Conservation (phyloP, 768 basidiomycete species). For the Symmetrospora coprosmae region DNA sequence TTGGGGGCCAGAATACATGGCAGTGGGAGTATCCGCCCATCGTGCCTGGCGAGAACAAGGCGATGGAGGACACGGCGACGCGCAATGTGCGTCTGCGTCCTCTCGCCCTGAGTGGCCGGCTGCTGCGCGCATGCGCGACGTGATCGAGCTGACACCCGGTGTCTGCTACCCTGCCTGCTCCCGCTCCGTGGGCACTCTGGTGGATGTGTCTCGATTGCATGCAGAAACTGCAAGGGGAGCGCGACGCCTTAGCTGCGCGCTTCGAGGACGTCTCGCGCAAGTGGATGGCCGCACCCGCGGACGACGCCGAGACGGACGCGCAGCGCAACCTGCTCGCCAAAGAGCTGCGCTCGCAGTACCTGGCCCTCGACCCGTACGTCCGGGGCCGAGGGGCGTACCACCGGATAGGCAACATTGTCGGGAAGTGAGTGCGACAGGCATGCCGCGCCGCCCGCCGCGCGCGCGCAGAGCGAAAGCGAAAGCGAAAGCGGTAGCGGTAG, state of each 20-base stretch:
- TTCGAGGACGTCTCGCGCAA: conserved; percentile 23
- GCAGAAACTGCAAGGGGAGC: conserved; percentile 6
- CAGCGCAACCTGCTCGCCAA: conserved; percentile 17
- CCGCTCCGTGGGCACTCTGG: too few relatives aligned
- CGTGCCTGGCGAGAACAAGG: conserved; percentile 27
- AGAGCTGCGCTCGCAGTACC: conserved; percentile 28
- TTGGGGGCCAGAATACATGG: conserved; percentile 22
- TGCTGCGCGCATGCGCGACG: too few relatives aligned
- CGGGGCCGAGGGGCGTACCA: conserved; percentile 17
- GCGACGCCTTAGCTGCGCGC: not conserved
- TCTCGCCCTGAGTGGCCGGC: too few relatives aligned
- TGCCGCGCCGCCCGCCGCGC: too few relatives aligned
- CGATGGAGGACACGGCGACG: conserved; percentile 3
- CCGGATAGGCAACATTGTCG: conserved; percentile 16
- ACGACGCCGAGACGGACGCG: not conserved
- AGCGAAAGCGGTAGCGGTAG: too few relatives aligned
- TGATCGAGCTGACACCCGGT: too few relatives aligned
- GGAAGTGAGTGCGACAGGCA: not conserved
- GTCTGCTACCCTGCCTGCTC: too few relatives aligned
- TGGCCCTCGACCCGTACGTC: conserved; percentile 27
- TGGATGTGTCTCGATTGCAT: too few relatives aligned
- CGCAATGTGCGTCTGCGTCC: not conserved
- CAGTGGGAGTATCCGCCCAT: conserved; percentile 28
- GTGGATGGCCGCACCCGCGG: conserved; percentile 20
- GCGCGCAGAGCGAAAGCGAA: not conserved